Evolutionary conservation across 345 rosid genomes (phyloP), one percentile per base, ranked within the genome.

Genomic region (Populus deltoides): DNA sequence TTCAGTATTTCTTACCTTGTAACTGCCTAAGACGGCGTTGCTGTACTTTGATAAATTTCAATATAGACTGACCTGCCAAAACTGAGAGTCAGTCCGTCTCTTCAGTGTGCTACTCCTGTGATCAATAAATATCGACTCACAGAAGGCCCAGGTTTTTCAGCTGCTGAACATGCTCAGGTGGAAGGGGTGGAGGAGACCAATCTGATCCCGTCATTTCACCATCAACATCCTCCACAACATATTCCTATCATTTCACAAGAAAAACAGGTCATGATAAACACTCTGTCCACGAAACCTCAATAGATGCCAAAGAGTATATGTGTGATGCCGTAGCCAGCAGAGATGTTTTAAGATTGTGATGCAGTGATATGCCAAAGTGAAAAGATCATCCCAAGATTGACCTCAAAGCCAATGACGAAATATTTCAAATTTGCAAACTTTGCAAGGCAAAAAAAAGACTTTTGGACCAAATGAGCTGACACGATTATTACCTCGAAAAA

Each of bases 221-320:
- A 77, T 97, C 99, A 49, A 92, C 97, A 86, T 97, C 99, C 87
- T 97, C 98, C 13, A 97, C 99, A 61, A 97, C 98, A 79, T 97
- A 97, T 79, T 97, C 98, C 98, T 97, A 79, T 33, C 59, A 38
- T 66, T 59, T 69, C 61, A 45, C 15, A 73, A n/a, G 25, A 53
- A 35, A 68, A 72, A 71, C 39, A 70, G 38, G 11, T 68, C 18
- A 27, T 4, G 51, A 35, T 29, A 33, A 76, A 36, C 53, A 51
- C 16, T 33, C 22, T 20, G 17, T 18, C 45, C 29, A 13, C 10
- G 27, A 39, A 63, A 66, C 71, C 57, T 57, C 12, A 3, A 57
- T 45, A 36, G 7, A 15, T 22, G 24, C 18, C 66, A 69, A 27
- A 55, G 29, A 31, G 39, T 29, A 4, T 6, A 47, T 45, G 13